phyloP scores from a whole-genome alignment of 352 stramenopile species.

The Globisporangium iwayamae region DNA sequence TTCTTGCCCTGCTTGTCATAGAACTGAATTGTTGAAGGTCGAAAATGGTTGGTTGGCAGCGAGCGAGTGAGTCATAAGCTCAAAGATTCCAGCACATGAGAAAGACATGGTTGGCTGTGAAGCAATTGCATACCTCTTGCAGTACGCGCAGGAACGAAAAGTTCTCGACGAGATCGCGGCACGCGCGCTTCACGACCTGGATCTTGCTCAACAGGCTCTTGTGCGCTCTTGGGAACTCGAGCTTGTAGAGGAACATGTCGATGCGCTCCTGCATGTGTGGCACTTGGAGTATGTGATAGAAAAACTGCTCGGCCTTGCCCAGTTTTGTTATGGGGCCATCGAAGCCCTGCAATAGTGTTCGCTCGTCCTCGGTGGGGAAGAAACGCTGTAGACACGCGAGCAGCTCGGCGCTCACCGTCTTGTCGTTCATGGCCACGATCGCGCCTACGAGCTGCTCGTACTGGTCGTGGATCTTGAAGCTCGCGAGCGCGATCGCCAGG shows the following conservation, averaged over 20 bases:
- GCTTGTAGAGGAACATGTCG: conserved; percentile 76
- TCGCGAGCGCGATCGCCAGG: conserved; percentile 61
- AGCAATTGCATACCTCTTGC: conserved; percentile 27
- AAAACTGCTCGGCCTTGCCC: conserved; percentile 73
- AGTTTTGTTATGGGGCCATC: conserved; percentile 38
- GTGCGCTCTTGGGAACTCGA: conserved; percentile 52
- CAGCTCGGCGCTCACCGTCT: conserved; percentile 49
- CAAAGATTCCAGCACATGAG: background rate
- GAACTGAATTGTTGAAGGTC: conserved; percentile 27
- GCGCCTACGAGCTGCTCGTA: conserved; percentile 62
- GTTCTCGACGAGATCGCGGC: conserved; percentile 65
- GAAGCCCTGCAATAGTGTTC: conserved; percentile 38
- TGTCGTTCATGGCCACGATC: conserved; percentile 61
- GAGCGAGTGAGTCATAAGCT: background rate
- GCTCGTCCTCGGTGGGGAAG: conserved; percentile 72
- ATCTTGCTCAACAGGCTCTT: conserved; percentile 40
- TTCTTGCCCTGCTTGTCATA: conserved; percentile 33
- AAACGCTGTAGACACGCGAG: conserved; percentile 71
- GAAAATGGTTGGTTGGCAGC: background rate
- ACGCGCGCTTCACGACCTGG: conserved; percentile 58
- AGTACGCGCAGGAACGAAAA: conserved; percentile 56
- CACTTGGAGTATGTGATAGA: conserved; percentile 60
- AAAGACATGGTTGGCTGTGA: background rate
- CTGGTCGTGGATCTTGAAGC: conserved; percentile 72
- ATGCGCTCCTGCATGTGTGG: conserved; percentile 55